Evolutionary conservation across 371 early-diverging fungal species (phyloP), one percentile per base, ranked within the genome.

Genomic region (Syncephalastrum contaminatum): DNA sequence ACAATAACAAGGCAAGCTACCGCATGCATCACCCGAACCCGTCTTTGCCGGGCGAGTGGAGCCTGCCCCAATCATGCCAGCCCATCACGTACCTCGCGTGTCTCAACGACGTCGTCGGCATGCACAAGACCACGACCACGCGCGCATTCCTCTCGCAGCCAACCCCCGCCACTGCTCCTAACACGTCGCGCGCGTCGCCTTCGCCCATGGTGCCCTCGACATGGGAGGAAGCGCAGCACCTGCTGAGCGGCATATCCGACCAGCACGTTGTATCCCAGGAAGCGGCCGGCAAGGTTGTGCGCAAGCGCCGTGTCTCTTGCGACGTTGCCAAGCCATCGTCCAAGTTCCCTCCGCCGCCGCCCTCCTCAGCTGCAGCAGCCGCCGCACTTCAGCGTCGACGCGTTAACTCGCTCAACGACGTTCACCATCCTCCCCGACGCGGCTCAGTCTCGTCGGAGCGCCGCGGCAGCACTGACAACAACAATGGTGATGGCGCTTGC

Each of bases 41-140:
- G 8, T 30, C 36, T 30, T 30, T 30, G 12, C 36, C 45, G 44
- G 19, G 21, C 15, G 58, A 57, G 15, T 65, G 65, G 65, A 47
- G 43, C 13, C 59, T 86, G 39, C 74, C 84, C 53, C 75, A 82
- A 52, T 66, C 75, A 43, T 49, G 70, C 42, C 63, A 79, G 46
- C 63, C 71, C 2, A 85, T 85, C 3, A 82, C 84, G 14, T 91
- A 91, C 44, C 59, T 91, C 16, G 88, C 90, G 2, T 91, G 91
- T 64, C 64, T 90, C 47, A 83, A 86, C 42, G 89, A 91, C 65
- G 83, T 88, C 2, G 90, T 90, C 13, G 91, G 90, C 16, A 83
- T 89, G 83, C 88, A 90, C 53, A 78, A 81, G 8, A 84, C 89
- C 4, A 75, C 75, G 24, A 83, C 80, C 20, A 82, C 85, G 3